These are phyloP conservation scores for Exophiala dermatitidis DNA, from an alignment of 2,329 filamentous ascomycete genomes.

Conservation along the genomic window DNA sequence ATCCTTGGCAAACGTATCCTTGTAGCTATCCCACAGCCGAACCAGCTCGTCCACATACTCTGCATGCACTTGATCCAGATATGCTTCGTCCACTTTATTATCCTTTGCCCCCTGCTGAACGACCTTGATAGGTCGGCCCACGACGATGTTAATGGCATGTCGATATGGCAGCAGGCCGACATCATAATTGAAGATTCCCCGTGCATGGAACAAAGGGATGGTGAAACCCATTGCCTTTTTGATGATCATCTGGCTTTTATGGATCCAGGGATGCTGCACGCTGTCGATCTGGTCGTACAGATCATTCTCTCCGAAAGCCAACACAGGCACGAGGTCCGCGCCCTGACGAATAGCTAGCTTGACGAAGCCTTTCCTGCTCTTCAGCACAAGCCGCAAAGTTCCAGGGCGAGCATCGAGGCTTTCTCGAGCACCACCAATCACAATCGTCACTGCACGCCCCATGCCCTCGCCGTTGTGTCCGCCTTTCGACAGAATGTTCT, in stretches of 20 bases:
- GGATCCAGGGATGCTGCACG: conserved; percentile 67
- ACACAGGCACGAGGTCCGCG: conserved; percentile 86
- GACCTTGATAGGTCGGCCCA: conserved; percentile 73
- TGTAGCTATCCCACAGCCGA: conserved; percentile 42
- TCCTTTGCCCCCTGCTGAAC: conserved; percentile 50
- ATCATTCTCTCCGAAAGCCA: conserved; percentile 93
- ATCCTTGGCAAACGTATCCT: conserved; percentile 41
- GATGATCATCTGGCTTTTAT: conserved; percentile 72
- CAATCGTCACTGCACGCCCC: conserved; percentile 94
- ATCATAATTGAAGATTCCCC: conserved; percentile 96
- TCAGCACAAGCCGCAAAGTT: conserved; percentile 68
- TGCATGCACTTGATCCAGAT: conserved; percentile 73
- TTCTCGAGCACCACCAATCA: conserved; percentile 86
- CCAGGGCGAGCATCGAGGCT: conserved; percentile 81
- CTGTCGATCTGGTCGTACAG: conserved; percentile 84
- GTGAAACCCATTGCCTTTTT: conserved; percentile 89
- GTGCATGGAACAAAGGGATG: conserved; percentile 78
- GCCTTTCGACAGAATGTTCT: conserved; percentile 75
- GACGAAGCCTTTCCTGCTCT: conserved; percentile 82
- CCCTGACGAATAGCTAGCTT: conserved; percentile 87
- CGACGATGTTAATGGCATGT: conserved; percentile 77
- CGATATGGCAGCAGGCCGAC: conserved; percentile 94
- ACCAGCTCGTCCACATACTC: conserved; percentile 61
- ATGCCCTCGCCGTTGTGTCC: conserved; percentile 72
- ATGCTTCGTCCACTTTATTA: conserved; percentile 60